phyloP scores from a whole-genome alignment of 768 basidiomycete species.

The Hemileccinum rubropunctum region DNA sequence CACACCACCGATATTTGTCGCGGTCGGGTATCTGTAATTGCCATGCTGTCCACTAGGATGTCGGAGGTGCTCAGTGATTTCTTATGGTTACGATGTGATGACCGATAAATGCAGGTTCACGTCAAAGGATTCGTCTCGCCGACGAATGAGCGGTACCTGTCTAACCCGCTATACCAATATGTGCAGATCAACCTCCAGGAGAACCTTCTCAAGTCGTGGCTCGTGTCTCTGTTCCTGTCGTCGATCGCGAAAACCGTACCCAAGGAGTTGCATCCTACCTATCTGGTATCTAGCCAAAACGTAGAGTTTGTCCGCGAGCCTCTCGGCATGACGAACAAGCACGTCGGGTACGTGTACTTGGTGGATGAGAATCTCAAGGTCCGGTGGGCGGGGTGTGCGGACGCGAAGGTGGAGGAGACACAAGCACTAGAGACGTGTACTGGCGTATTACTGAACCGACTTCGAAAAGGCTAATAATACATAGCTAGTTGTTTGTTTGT shows the following conservation, averaged over 20 bases:
- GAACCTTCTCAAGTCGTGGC: constrained; percentile 87
- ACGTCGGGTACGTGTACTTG: constrained; percentile 89
- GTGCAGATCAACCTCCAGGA: constrained; percentile 92
- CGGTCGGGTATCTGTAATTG: constrained; percentile 75
- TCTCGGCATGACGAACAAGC: constrained; percentile 84
- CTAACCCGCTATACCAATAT: constrained; percentile 64
- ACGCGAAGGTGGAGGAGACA: constrained; percentile 73
- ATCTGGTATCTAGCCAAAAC: constrained; percentile 79
- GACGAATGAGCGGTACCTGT: constrained; percentile 49
- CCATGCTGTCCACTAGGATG: constrained; percentile 81
- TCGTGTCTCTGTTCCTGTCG: constrained; percentile 81
- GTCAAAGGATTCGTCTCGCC: constrained; percentile 64
- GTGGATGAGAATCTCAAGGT: constrained; percentile 83
- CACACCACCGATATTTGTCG: constrained; percentile 78
- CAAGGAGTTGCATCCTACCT: constrained; percentile 58
- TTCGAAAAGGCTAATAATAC: constrained; percentile 32
- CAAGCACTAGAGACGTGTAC: constrained; percentile 66
- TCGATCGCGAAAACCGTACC: constrained; percentile 70
- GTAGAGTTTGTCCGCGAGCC: constrained; percentile 84
- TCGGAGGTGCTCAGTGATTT: constrained; percentile 61
- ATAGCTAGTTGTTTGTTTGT: constrained; percentile 22
- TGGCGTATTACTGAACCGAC: constrained; percentile 62
- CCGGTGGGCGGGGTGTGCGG: constrained; percentile 91
- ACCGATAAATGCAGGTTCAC: constrained; percentile 56
- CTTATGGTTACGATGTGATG: not conserved